Evolutionary conservation across 2,329 filamentous ascomycete genomes (phyloP).

Genomic region (Bipolaris cookei): DNA sequence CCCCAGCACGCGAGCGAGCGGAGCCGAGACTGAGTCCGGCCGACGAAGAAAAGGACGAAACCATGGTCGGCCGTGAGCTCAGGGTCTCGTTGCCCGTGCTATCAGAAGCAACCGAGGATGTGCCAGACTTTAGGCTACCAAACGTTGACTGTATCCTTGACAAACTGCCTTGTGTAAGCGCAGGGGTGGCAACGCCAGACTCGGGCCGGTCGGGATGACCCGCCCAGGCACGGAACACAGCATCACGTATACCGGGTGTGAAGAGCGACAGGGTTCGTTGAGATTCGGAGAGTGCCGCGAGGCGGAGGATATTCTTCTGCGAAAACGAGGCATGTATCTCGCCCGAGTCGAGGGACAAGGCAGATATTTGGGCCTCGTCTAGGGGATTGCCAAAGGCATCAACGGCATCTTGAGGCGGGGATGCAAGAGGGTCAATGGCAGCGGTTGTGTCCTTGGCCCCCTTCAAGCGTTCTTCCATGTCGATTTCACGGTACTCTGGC

Average conservation of each 20-base stretch:
- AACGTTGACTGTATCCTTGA: conserved; percentile 56
- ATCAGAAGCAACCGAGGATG: conserved; percentile 45
- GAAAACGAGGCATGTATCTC: conserved; percentile 92
- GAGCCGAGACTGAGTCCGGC: conserved; percentile 69
- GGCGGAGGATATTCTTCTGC: conserved; percentile 86
- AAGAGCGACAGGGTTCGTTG: conserved; percentile 90
- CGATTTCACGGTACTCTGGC: conserved; percentile 77
- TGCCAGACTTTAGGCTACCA: conserved; percentile 55
- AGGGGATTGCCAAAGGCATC: conserved; percentile 80
- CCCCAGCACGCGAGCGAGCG: conserved; percentile 64
- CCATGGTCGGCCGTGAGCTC: conserved; percentile 71
- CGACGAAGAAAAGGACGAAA: conserved; percentile 63
- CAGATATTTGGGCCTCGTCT: conserved; percentile 75
- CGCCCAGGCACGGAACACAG: conserved; percentile 91
- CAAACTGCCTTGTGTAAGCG: conserved; percentile 52
- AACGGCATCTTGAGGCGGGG: conserved; percentile 79
- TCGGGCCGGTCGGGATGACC: conserved; percentile 76
- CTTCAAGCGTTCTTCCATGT: conserved; percentile 61
- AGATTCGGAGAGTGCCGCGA: conserved; percentile 83
- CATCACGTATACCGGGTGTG: conserved; percentile 87
- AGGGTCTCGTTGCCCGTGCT: conserved; percentile 56
- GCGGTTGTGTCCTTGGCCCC: conserved; percentile 60
- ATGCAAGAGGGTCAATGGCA: conserved; percentile 79
- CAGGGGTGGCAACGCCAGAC: conserved; percentile 50
- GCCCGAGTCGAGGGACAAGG: conserved; percentile 77